Evolutionary conservation across 352 stramenopile species (phyloP).

Genomic region (Globisporangium spinosum): DNA sequence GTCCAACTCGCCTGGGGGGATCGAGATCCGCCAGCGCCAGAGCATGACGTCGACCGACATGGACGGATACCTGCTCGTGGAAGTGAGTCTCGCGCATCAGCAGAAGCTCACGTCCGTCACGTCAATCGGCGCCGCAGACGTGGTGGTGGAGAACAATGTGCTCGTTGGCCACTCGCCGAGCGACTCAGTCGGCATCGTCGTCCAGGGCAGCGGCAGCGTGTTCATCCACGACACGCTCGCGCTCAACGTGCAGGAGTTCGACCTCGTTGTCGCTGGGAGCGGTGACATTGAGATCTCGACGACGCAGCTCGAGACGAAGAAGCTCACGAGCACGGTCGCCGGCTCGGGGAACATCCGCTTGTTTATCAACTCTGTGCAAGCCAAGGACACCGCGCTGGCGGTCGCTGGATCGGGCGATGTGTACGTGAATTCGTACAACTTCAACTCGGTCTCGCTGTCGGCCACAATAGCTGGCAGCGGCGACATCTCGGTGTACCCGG

Average conservation of each 20-base stretch:
- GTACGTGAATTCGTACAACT: conserved; percentile 12
- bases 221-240: conserved; percentile 7
- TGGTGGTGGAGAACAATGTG: conserved; percentile 11
- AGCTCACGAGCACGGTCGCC: neutral
- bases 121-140: conserved; percentile 1
- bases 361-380: conserved; percentile 2
- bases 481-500: conserved; percentile 12
- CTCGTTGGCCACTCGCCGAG: conserved; percentile 1
- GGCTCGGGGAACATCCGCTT: conserved; percentile 8
- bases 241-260: conserved; percentile 2
- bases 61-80: conserved; percentile 10
- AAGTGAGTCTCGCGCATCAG: conserved; percentile 3
- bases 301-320: conserved; percentile 4
- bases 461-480: conserved; percentile 3
- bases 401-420: conserved; percentile 5
- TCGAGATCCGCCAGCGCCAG: conserved; percentile 11
- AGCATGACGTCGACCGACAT: neutral
- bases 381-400: neutral
- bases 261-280: conserved; percentile 8
- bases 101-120: conserved; percentile 5
- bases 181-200: neutral
- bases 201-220: conserved; percentile 11
- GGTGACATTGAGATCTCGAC: conserved; percentile 9
- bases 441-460: neutral
- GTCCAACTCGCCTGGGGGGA: neutral